phyloP scores from a whole-genome alignment of 2,329 filamentous ascomycete species.

The Aurifilum marmelostoma region DNA sequence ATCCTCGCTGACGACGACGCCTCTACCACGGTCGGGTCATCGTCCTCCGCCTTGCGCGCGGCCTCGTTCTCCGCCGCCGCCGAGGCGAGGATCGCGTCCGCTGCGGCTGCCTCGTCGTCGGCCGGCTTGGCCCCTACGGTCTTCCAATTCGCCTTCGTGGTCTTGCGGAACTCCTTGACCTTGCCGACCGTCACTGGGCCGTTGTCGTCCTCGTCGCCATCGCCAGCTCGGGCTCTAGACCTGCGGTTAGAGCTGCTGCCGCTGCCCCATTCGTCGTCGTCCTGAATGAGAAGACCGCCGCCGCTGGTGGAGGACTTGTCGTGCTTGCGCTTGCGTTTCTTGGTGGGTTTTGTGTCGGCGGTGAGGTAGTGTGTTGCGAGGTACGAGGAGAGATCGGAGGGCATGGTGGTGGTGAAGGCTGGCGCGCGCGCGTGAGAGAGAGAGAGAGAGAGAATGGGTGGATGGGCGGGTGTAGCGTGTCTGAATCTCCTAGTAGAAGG shows the following conservation, averaged over 20 bases:
- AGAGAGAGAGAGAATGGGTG: constrained; percentile 14
- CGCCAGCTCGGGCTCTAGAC: constrained; percentile 36
- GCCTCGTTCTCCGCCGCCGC: constrained; percentile 69
- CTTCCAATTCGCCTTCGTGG: constrained; percentile 83
- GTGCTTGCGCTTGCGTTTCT: constrained; percentile 68
- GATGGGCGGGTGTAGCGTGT: no score
- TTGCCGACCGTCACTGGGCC: constrained; percentile 52
- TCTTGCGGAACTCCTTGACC: constrained; percentile 68
- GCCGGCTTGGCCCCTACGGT: constrained; percentile 50
- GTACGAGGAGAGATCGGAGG: constrained; percentile 74
- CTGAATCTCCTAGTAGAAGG: not conserved
- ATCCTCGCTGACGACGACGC: constrained; percentile 56
- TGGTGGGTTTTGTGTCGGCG: constrained; percentile 55
- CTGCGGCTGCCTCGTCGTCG: constrained; percentile 62
- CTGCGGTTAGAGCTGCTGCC: constrained; percentile 1
- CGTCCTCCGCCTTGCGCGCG: constrained; percentile 51
- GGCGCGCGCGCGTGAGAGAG: no score
- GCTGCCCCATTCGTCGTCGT: constrained; percentile 62
- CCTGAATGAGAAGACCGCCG: constrained; percentile 61
- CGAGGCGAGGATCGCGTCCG: constrained; percentile 77
- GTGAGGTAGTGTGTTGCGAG: constrained; percentile 90
- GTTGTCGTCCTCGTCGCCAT: constrained; percentile 55
- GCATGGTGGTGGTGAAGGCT: constrained; percentile 43
- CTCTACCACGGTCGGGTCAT: constrained; percentile 52
- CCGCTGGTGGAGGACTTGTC: constrained; percentile 37